Evolutionary conservation across 2,329 filamentous ascomycete species (phyloP).

Genomic region (Fusarium zealandicum): DNA sequence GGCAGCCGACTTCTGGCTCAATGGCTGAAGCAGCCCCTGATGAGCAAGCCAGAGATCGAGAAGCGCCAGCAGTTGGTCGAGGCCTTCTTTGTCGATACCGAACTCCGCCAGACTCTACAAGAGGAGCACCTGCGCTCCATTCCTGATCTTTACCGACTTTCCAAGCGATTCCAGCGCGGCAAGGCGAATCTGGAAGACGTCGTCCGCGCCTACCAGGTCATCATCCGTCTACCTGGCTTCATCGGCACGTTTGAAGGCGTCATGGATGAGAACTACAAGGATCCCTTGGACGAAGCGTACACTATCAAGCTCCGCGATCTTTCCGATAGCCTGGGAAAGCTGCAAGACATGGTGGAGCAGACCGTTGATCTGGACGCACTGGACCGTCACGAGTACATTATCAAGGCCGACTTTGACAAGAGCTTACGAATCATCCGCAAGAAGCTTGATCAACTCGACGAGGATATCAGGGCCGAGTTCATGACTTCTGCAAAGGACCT

Average conservation of each 20-base stretch:
- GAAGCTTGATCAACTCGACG: conserved; percentile 84
- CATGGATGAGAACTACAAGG: conserved; percentile 93
- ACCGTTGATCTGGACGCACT: conserved; percentile 95
- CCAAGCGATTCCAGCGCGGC: conserved; percentile 93
- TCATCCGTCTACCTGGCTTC: conserved; percentile 90
- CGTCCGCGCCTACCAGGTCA: conserved; percentile 91
- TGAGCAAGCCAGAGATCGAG: conserved; percentile 89
- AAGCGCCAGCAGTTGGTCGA: conserved; percentile 93
- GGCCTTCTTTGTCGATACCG: conserved; percentile 91
- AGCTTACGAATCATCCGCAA: conserved; percentile 85
- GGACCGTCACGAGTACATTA: conserved; percentile 97
- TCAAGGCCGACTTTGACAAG: conserved; percentile 98
- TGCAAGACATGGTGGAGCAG: conserved; percentile 98
- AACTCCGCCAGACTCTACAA: conserved; percentile 93
- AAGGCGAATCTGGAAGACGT: conserved; percentile 95
- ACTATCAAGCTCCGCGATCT: conserved; percentile 81
- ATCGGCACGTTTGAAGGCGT: conserved; percentile 88
- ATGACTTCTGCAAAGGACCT: conserved; percentile 79
- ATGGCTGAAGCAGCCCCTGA: conserved; percentile 97
- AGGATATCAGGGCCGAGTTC: conserved; percentile 86
- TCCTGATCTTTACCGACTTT: conserved; percentile 89
- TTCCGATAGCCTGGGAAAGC: conserved; percentile 79
- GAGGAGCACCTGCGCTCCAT: conserved; percentile 94
- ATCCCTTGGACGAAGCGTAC: conserved; percentile 85
- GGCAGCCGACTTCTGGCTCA: conserved; percentile 90